Percentiles rank a stretch among this genome's conserved stretches.
Evolutionary conservation across 345 rosid genomes (phyloP).

Genomic region (Litchi chinensis): DNA sequence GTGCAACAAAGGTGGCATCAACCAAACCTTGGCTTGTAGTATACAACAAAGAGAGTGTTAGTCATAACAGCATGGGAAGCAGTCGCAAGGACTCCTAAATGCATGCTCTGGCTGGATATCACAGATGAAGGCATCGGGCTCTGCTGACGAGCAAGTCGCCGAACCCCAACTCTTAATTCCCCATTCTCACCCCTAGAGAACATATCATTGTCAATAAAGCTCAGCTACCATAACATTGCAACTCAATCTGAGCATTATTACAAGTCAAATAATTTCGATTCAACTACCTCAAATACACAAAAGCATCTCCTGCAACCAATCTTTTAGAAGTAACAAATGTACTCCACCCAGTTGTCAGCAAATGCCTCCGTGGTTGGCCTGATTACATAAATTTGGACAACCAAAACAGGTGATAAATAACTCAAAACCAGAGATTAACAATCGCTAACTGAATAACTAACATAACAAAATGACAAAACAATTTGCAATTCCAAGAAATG

Average conservation of each 20-base stretch:
- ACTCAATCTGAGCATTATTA: slow-evolving; percentile 3
- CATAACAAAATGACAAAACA: not conserved
- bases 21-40: slow-evolving; percentile 73
- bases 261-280: not conserved
- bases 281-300: slow-evolving; percentile 70
- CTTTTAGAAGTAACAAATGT: slow-evolving; percentile 72
- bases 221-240: slow-evolving; percentile 6
- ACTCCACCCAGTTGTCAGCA: slow-evolving; percentile 87
- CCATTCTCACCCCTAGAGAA: slow-evolving; percentile 53
- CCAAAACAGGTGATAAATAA: not conserved
- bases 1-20: slow-evolving; percentile 2
- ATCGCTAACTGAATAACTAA: not conserved
- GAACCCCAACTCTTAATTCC: slow-evolving; percentile 66
- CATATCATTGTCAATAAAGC: slow-evolving; percentile 3
- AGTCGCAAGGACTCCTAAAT: slow-evolving; percentile 80
- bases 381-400: not conserved
- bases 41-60: slow-evolving; percentile 60
- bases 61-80: slow-evolving; percentile 74
- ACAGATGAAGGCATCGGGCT: slow-evolving; percentile 63
- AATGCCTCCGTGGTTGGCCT: slow-evolving; percentile 84
- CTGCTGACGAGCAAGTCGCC: slow-evolving; percentile 55
- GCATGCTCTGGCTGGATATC: slow-evolving; percentile 84
- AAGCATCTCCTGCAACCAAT: slow-evolving; percentile 72
- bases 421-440: not conserved
- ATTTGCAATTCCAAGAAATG: not conserved